A percentile compares a stretch with the other conserved stretches of the same genome.
Evolutionary conservation across 805 yeast species (phyloP).

Genomic region (Sugiyamaella smithiae): DNA sequence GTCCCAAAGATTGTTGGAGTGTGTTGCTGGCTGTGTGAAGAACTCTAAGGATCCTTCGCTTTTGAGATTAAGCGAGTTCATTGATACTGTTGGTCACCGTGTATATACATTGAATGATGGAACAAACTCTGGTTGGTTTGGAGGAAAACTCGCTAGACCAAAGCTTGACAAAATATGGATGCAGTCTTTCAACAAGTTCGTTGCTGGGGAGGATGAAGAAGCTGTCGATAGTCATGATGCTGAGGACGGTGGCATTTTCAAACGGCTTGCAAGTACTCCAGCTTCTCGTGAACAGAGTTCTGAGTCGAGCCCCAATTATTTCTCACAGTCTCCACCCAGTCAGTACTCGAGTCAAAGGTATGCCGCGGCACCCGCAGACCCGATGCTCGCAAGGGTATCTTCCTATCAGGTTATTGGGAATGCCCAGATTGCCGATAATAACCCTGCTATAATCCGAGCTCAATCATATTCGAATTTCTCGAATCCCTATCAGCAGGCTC

Average conservation of each 20-base stretch:
- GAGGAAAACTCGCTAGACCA: slow-evolving; percentile 46
- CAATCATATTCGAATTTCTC: neutral
- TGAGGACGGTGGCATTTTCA: slow-evolving; percentile 28
- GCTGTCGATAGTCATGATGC: slow-evolving; percentile 12
- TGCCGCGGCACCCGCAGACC: neutral
- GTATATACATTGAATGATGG: slow-evolving; percentile 26
- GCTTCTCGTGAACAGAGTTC: slow-evolving; percentile 10
- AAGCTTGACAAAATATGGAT: slow-evolving; percentile 82
- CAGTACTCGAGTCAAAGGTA: slow-evolving; percentile 4
- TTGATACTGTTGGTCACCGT: slow-evolving; percentile 46
- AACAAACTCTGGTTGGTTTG: slow-evolving; percentile 61
- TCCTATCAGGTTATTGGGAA: slow-evolving; percentile 2
- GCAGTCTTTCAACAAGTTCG: slow-evolving; percentile 71
- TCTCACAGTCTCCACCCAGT: slow-evolving; percentile 4
- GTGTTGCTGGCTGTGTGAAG: slow-evolving; percentile 41
- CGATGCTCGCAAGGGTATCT: neutral
- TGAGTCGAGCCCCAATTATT: neutral
- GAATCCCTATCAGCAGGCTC: neutral
- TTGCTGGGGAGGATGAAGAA: slow-evolving; percentile 66
- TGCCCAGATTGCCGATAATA: neutral
- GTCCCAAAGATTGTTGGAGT: slow-evolving; percentile 64
- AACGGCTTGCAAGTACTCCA: slow-evolving; percentile 29
- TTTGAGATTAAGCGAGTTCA: slow-evolving; percentile 33
- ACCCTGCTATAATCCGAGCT: neutral
- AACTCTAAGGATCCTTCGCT: slow-evolving; percentile 36